Conservation (phyloP, 2,329 filamentous ascomycete genomes). For the Rhytidhysteron rufulum region DNA sequence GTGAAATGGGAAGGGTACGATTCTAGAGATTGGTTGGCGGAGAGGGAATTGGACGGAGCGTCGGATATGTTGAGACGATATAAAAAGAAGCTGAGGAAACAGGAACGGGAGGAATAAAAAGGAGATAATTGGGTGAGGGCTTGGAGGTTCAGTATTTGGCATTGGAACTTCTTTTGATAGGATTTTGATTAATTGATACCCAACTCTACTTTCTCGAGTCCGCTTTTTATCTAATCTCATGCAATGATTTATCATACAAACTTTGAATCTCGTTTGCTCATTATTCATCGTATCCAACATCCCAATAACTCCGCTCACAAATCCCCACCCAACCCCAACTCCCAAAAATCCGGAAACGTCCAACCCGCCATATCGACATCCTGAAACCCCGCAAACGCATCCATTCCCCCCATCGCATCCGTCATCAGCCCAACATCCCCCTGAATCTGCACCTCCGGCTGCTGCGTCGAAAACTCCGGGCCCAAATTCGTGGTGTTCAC, state of each 20-base stretch:
- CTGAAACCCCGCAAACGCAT: neutral
- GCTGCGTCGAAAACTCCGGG: neutral
- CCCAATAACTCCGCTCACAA: slow-evolving; percentile 12
- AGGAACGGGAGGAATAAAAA: slow-evolving; percentile 4
- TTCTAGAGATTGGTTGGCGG: slow-evolving; percentile 26
- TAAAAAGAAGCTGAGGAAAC: slow-evolving; percentile 9
- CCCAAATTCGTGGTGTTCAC: neutral
- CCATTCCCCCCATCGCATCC: neutral
- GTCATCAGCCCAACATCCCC: neutral
- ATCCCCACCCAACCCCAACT: slow-evolving; percentile 28
- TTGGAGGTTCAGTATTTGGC: too few relatives aligned
- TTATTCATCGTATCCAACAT: neutral
- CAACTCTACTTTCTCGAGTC: too few relatives aligned
- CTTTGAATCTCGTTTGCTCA: too few relatives aligned
- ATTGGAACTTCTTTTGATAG: too few relatives aligned
- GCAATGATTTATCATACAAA: too few relatives aligned
- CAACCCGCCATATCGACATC: slow-evolving; percentile 17
- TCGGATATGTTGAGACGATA: slow-evolving; percentile 24
- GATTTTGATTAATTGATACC: too few relatives aligned
- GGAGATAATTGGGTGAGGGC: neutral
- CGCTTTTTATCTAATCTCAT: too few relatives aligned
- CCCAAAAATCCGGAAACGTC: slow-evolving; percentile 34
- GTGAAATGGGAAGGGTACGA: slow-evolving; percentile 34
- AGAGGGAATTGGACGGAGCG: slow-evolving; percentile 23
- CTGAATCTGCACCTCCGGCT: neutral